Evolutionary conservation across 2,329 filamentous ascomycete species (phyloP), one percentile per base, ranked within the genome.

Genomic region (Lasiodiplodia theobromae): DNA sequence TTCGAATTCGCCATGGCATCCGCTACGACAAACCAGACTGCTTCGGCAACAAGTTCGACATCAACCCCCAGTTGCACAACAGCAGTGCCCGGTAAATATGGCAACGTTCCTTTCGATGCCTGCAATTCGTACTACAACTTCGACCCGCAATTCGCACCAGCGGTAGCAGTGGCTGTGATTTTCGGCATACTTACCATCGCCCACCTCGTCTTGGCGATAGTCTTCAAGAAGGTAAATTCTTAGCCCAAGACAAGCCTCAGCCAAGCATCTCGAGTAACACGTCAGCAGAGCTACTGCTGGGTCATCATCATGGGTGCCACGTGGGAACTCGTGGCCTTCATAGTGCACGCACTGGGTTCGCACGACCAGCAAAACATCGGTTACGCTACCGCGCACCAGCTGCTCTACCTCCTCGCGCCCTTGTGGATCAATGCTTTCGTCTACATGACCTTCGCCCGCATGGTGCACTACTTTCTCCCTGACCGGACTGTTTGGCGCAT

Each of bases 391-490:
- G 67, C 73, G 1, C 79, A 78, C 12, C 79, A 79, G 4, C 72
- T 86, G 5, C 73, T 86, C 6, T 79, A 86, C 47, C 74, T 86
- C 2, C 75, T 84, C 4, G 80, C 82, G 0, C 79, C 79, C 3
- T 73, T 83, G 0, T 75, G 82, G 82, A 80, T 83, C 65, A 85
- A 85, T 44, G 82, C 82, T 3, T 84, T 80, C 70, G 75, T 78
- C 4, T 85, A 84, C 71, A 77, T 78, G 76, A 73, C 72, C 7
- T 70, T 72, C 25, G 82, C 78, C 2, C 77, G 82, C 1, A 72
- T 83, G 71, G 77, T 83, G 28, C 77, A 78, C 67, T 80, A 77
- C 68, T 81, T 79, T 70, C 73, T 79, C 4, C 76, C 78, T 0
- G 72, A 74, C 0, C 74, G 75, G n/a, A 73, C 69, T n/a, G 69